Conservation (phyloP, 257 asterid species). For the Thymus mandschuricus region DNA sequence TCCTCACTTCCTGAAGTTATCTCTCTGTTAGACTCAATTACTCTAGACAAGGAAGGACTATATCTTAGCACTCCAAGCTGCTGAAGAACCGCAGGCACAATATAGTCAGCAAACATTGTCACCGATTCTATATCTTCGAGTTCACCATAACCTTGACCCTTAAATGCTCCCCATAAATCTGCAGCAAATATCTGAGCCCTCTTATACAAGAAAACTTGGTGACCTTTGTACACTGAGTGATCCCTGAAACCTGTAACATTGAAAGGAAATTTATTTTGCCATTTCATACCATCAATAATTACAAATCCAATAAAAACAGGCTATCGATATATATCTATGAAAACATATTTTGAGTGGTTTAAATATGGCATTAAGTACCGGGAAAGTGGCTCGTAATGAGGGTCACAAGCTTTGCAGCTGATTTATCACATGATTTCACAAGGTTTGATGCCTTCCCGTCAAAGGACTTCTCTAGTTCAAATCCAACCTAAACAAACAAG, state of each 20-base stretch:
- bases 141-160: slow-evolving; percentile 90
- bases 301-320: neutral
- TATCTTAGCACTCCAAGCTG: slow-evolving; percentile 88
- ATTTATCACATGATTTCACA: slow-evolving; percentile 72
- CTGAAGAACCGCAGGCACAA: slow-evolving; percentile 92
- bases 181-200: slow-evolving; percentile 99
- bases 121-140: slow-evolving; percentile 70
- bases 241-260: slow-evolving; percentile 81
- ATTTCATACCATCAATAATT: neutral
- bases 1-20: slow-evolving; percentile 89
- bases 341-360: neutral
- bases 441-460: slow-evolving; percentile 93
- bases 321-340: neutral
- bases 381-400: slow-evolving; percentile 90
- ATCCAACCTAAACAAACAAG: slow-evolving; percentile 66
- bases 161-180: slow-evolving; percentile 98
- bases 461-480: slow-evolving; percentile 85
- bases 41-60: slow-evolving; percentile 54
- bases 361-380: slow-evolving; percentile 44
- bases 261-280: slow-evolving; percentile 16
- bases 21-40: slow-evolving; percentile 56
- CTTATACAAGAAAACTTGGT: slow-evolving; percentile 91
- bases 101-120: slow-evolving; percentile 96
- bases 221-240: slow-evolving; percentile 93
- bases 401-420: slow-evolving; percentile 82